Evolutionary conservation across 331 rosid genomes (phyloP), one percentile per base, ranked within the genome.

Genomic region (Quercus lobata): DNA sequence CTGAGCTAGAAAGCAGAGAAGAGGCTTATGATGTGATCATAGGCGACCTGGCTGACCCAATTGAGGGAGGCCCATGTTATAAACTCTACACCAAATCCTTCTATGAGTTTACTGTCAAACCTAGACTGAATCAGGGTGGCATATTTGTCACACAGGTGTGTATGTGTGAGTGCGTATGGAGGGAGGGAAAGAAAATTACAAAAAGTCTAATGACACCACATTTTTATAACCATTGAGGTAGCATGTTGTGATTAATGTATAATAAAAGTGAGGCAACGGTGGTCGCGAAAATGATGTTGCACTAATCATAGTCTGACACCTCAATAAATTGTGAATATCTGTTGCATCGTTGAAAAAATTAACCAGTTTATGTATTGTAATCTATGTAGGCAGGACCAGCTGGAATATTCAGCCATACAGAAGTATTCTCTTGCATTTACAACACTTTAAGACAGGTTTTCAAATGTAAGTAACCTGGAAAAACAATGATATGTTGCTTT

Each of bases 1-100:
- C 84, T 84, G 97, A 91, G 87, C 85, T 92, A 74, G 97, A 87
- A 86, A 76, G 78, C 62, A 83, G 88, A 81, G 80, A 88, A 55
- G 92, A 87, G 62, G 69, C 71, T 52, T 94, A 91, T 81, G 97
- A 94, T 81, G 95, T 94, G 79, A 92, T 94, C 57, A 68, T 94
- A 57, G 98, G 98, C 1, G 98, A 94, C 78, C 90, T 94, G 78
- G 98, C 98, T 16, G 98, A 94, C 79, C 98, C 98, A 75, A 90
- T 94, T 66, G 97, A 94, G 76, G 98, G 98, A 58, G 98, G 98
- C 1, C 98, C 98, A 44, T 94, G 98, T 32, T 94, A 94, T 78
- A 94, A 92, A 88, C 98, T 94, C 62, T 94, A 94, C 84, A 94
- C 98, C 46, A 91, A 92, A 84, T 91, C 97, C 75, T 94, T 94